Evolutionary conservation across 441 rosid genomes (phyloP).

Genomic region (Populus hybrid): DNA sequence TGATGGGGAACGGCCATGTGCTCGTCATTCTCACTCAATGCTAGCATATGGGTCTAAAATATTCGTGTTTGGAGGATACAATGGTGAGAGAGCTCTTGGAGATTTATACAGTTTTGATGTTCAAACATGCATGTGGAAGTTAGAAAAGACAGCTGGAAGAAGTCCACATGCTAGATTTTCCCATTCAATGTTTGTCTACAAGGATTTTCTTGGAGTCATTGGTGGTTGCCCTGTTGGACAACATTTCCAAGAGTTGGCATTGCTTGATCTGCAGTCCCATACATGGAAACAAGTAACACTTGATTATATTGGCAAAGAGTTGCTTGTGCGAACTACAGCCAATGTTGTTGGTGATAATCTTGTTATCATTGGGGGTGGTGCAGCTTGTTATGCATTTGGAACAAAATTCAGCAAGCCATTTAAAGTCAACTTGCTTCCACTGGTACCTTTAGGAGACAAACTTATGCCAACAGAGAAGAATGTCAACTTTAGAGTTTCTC

Average conservation of each 20-base stretch:
- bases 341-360: slow-evolving; percentile 71
- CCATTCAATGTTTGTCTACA: slow-evolving; percentile 78
- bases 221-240: slow-evolving; percentile 93
- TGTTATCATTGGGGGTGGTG: slow-evolving; percentile 85
- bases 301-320: slow-evolving; percentile 54
- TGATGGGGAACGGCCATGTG: slow-evolving; percentile 64
- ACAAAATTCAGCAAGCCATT: slow-evolving; percentile 82
- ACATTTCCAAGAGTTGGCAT: slow-evolving; percentile 66
- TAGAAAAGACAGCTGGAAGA: slow-evolving; percentile 65
- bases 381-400: slow-evolving; percentile 98
- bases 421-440: slow-evolving; percentile 57
- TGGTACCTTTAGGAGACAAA: slow-evolving; percentile 35
- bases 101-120: slow-evolving; percentile 82
- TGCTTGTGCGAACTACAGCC: slow-evolving; percentile 75
- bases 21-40: slow-evolving; percentile 92
- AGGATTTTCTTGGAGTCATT: slow-evolving; percentile 60
- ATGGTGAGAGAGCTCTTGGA: slow-evolving; percentile 71
- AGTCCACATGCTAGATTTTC: slow-evolving; percentile 86
- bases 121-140: slow-evolving; percentile 53
- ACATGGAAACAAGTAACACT: slow-evolving; percentile 68
- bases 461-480: slow-evolving; percentile 19
- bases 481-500: slow-evolving; percentile 21
- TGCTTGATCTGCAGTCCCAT: slow-evolving; percentile 53
- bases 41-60: slow-evolving; percentile 57
- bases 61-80: slow-evolving; percentile 80